Conservation (phyloP, 495 filamentous ascomycete species). For the Aspergillus conjunctus region DNA sequence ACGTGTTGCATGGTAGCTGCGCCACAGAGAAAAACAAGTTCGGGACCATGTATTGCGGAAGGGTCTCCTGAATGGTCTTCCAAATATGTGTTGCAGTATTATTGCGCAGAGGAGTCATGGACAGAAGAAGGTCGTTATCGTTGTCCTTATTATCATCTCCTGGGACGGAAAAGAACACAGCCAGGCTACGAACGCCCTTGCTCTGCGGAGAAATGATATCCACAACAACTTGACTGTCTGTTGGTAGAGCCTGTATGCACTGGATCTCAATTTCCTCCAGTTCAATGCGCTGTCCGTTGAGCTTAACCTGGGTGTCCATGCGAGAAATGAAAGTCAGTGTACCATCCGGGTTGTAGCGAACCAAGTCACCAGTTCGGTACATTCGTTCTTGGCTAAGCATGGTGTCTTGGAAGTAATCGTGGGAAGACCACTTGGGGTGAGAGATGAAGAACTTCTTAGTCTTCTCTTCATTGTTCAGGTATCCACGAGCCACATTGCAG, state of each 20-base stretch:
- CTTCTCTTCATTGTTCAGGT: slow-evolving; percentile 59
- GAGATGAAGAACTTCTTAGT: slow-evolving; percentile 57
- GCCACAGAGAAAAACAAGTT: slow-evolving; percentile 60
- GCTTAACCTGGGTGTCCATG: slow-evolving; percentile 66
- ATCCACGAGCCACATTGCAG: slow-evolving; percentile 59
- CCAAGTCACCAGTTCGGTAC: slow-evolving; percentile 56
- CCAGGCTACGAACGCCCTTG: slow-evolving; percentile 41
- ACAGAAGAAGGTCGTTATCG: background rate
- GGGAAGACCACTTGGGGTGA: slow-evolving; percentile 51
- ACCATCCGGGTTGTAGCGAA: slow-evolving; percentile 56
- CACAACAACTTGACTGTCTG: slow-evolving; percentile 42
- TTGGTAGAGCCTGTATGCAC: slow-evolving; percentile 34
- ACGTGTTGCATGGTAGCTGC: slow-evolving; percentile 56
- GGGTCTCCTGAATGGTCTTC: slow-evolving; percentile 34
- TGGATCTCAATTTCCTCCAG: slow-evolving; percentile 67
- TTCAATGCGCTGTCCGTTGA: slow-evolving; percentile 67
- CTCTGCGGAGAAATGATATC: slow-evolving; percentile 45
- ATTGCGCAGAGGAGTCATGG: background rate
- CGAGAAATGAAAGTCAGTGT: slow-evolving; percentile 56
- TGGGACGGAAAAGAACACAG: slow-evolving; percentile 45
- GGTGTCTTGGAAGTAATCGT: slow-evolving; percentile 28
- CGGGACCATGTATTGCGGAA: slow-evolving; percentile 63
- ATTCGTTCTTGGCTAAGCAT: slow-evolving; percentile 36
- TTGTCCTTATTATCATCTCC: slow-evolving; percentile 19
- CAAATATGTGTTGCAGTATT: slow-evolving; percentile 40